Base-by-base conservation (phyloP, 2,329 filamentous ascomycete genomes). In the Clonostachys chloroleuca region DNA sequence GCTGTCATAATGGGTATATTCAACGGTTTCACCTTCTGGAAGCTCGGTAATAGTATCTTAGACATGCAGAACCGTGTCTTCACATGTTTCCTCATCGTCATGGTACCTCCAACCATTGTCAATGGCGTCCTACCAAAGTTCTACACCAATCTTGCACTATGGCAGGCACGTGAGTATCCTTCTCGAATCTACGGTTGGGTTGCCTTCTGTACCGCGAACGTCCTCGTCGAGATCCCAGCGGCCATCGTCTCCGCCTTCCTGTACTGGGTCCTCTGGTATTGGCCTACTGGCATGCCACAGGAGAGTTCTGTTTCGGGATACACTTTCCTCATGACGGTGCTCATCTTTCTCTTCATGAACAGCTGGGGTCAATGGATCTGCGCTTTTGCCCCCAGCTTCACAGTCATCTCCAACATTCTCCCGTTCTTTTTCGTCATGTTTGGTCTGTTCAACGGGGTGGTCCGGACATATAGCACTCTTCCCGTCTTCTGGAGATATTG, bases 341-440 rank as follows among this genome's bases (percentile, higher is more conserved):
- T 92, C 1, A 91, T 91, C 69, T 89, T 83, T 70, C 64, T 92
- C 8, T 92, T 91, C 74, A 79, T 84, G 62, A 78, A 77, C 34
- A 83, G 75, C 54, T 92, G 84, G 87, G 89, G 86, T 17, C 88
- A 91, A 61, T 92, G 87, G 87, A 89, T 94, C 55, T 87, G 84
- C 52, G 88, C 89, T 1, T 91, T 91, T 63, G 86, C 88, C 0
- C 87, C 88, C 0, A 84, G 75, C 39, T 90, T 90, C 67, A 89
- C 86, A 1, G 86, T 90, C 52, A 89, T 92, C 53, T 82, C 81
- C 40, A 90, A 92, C 58, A 67, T 84, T 18, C 70, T 90, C 6
- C 87, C 87, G 1, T 90, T 92, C 71, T 89, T 92, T 76, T 87
- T 92, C 68, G 82, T 91, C 62, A 83, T 89, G 72, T 84, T 88